phyloP scores from a whole-genome alignment of 73 alveolate genomes.

The Symbiodinium natans region DNA sequence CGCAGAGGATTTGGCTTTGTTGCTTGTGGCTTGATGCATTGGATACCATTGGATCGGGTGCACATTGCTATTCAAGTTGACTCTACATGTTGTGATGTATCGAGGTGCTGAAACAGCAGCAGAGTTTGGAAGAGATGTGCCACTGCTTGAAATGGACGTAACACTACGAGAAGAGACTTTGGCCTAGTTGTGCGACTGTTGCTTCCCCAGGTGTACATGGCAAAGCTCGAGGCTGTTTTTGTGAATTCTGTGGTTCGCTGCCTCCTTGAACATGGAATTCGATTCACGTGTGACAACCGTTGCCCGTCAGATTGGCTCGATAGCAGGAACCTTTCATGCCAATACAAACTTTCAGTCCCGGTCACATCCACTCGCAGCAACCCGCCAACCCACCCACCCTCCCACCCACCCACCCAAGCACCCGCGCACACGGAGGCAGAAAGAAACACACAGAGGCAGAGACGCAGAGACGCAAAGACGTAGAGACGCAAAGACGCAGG shows the following conservation, averaged over 20 bases:
- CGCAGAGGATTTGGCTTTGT: constrained; percentile 91
- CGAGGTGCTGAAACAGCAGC: constrained; percentile 83
- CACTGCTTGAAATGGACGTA: not conserved
- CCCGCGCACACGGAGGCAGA: not conserved
- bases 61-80: not conserved
- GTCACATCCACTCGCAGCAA: not conserved
- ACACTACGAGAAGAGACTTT: too few species aligned
- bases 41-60: not conserved
- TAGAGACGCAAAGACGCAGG: too few species aligned
- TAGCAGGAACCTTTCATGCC: too few species aligned
- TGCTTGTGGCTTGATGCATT: constrained; percentile 28
- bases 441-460: not conserved
- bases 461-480: not conserved
- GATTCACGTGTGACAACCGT: too few species aligned
- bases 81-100: too few species aligned
- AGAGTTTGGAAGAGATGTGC: constrained; percentile 80
- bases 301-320: too few species aligned
- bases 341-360: not conserved
- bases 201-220: constrained; percentile 44
- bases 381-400: not conserved
- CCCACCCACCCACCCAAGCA: not conserved
- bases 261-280: too few species aligned
- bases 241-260: too few species aligned
- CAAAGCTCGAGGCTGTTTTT: constrained; percentile 59
- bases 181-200: not conserved